These are phyloP conservation scores for Polychaeton citri DNA, from an alignment of 2,329 filamentous ascomycete species.

Conservation along the genomic window DNA sequence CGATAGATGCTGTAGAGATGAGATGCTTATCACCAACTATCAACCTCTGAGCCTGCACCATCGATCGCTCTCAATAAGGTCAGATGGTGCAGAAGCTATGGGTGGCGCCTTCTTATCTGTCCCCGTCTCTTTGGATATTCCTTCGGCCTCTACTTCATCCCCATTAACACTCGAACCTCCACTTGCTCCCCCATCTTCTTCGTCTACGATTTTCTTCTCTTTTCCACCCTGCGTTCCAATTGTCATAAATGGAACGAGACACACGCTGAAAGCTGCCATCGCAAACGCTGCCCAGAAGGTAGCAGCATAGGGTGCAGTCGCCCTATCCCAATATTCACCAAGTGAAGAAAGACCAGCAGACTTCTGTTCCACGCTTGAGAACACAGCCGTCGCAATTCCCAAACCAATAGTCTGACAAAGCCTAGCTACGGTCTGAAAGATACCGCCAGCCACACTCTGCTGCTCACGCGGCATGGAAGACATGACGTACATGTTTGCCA, in stretches of 20 bases:
- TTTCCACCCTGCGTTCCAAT: conserved; percentile 40
- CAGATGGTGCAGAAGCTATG: too few relatives aligned
- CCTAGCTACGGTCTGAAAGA: conserved; percentile 54
- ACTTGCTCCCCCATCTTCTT: background rate
- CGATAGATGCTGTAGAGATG: too few relatives aligned
- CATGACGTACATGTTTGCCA: conserved; percentile 61
- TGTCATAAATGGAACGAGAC: conserved; percentile 39
- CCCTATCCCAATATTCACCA: conserved; percentile 29
- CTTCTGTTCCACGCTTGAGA: conserved; percentile 29
- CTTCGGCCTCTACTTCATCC: too few relatives aligned
- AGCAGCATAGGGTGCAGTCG: conserved; percentile 36
- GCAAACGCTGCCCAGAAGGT: conserved; percentile 39
- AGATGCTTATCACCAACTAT: too few relatives aligned
- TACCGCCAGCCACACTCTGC: conserved; percentile 52
- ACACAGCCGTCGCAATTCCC: conserved; percentile 49
- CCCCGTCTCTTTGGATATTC: too few relatives aligned
- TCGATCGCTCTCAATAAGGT: too few relatives aligned
- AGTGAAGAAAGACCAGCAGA: conserved; percentile 10
- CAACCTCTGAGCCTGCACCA: too few relatives aligned
- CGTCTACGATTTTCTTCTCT: conserved; percentile 4
- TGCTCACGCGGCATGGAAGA: conserved; percentile 48
- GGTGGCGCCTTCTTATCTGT: too few relatives aligned
- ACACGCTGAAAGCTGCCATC: conserved; percentile 29
- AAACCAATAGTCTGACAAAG: conserved; percentile 47
- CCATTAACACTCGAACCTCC: too few relatives aligned